Conservation (phyloP, 257 asterid genomes). For the Nicotiana tomentosiformis region DNA sequence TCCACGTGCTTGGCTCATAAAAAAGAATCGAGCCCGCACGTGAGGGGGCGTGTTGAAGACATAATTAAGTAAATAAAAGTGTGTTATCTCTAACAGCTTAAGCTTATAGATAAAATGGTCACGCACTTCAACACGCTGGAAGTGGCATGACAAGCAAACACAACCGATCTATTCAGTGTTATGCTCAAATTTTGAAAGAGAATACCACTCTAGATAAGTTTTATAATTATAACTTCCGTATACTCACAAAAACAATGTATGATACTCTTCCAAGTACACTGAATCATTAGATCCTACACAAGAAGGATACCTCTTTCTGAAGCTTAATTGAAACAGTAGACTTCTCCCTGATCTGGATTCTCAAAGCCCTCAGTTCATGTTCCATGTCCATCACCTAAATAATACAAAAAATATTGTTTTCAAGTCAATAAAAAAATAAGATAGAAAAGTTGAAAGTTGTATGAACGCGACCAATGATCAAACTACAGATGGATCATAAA, state of each 20-base stretch:
- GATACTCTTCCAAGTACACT: background rate
- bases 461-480: background rate
- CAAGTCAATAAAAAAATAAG: background rate
- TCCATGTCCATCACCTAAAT: conserved; percentile 93
- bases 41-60: no score
- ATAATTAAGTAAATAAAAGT: no score
- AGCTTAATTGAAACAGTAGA: conserved; percentile 61
- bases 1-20: no score
- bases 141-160: background rate
- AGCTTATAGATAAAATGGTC: no score
- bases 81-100: no score
- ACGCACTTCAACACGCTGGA: background rate
- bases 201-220: background rate
- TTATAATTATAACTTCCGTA: background rate
- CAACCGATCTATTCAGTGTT: background rate
- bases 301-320: conserved; percentile 63
- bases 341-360: conserved; percentile 74
- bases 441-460: background rate
- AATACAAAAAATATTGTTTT: background rate
- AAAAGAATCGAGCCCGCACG: no score
- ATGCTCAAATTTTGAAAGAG: background rate
- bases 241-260: background rate
- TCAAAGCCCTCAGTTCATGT: conserved; percentile 77
- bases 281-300: background rate
- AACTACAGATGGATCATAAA: background rate